A percentile compares a stretch with the other conserved stretches of the same genome.
phyloP scores from a whole-genome alignment of 345 rosid genomes.

The Hypericum perforatum region DNA sequence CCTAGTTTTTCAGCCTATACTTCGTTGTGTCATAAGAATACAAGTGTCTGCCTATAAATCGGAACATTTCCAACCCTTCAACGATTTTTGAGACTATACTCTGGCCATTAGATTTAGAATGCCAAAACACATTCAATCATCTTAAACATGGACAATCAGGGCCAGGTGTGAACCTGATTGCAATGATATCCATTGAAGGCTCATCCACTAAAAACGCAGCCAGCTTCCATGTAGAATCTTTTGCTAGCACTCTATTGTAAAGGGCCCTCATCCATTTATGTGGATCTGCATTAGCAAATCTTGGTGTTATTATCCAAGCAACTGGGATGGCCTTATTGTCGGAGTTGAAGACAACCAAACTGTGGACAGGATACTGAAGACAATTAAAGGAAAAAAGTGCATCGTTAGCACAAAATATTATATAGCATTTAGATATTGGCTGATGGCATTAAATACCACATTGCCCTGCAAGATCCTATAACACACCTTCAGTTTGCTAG shows the following conservation, averaged over 20 bases:
- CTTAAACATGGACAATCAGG: not conserved
- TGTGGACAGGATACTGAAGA: slow-evolving; percentile 76
- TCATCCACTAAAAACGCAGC: slow-evolving; percentile 94
- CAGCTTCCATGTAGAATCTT: slow-evolving; percentile 84
- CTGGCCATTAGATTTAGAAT: too few relatives aligned
- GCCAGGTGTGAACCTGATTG: slow-evolving; percentile 48
- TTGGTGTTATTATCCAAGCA: slow-evolving; percentile 84
- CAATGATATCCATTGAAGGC: slow-evolving; percentile 56
- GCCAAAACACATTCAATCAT: too few relatives aligned
- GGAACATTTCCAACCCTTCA: too few relatives aligned
- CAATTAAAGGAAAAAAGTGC: slow-evolving; percentile 13
- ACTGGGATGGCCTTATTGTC: slow-evolving; percentile 95
- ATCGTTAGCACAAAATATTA: slow-evolving; percentile 19
- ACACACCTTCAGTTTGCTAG: slow-evolving; percentile 83
- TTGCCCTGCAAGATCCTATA: slow-evolving; percentile 8
- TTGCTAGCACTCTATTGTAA: slow-evolving; percentile 69
- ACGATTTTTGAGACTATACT: too few relatives aligned
- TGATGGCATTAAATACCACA: not conserved
- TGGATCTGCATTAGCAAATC: slow-evolving; percentile 46
- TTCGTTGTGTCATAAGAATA: too few relatives aligned
- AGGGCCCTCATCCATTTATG: slow-evolving; percentile 90
- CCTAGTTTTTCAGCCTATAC: too few relatives aligned
- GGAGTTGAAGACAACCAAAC: slow-evolving; percentile 75
- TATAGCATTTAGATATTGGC: slow-evolving; percentile 5
- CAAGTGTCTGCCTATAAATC: too few relatives aligned